These are phyloP conservation scores for Bryopsis sp. DNA, from an alignment of 139 green algal genomes.

Conservation along the genomic window DNA sequence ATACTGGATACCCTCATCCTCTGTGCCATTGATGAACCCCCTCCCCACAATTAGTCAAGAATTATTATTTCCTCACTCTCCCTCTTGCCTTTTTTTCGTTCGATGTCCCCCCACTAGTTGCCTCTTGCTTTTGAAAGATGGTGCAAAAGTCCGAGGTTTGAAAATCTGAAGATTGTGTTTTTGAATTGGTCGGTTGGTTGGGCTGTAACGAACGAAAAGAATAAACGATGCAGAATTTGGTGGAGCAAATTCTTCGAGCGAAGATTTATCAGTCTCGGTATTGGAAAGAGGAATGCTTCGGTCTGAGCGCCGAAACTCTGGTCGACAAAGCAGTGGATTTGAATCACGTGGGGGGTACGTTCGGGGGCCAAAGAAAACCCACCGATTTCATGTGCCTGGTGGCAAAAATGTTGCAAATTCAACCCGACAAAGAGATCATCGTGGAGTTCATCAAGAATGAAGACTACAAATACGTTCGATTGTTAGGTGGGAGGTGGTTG, in stretches of 20 bases:
- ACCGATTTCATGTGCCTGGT: conserved; percentile 91
- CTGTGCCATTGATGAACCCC: too few species aligned
- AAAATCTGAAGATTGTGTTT: not conserved
- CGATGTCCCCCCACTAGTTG: too few species aligned
- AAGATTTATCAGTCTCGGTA: conserved; percentile 91
- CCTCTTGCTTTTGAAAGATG: not conserved
- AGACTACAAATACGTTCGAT: conserved; percentile 91
- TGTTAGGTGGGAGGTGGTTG: conserved; percentile 51
- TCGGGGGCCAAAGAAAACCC: conserved; percentile 70
- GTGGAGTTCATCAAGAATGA: conserved; percentile 97
- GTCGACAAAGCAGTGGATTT: conserved; percentile 91
- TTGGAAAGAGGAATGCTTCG: conserved; percentile 99
- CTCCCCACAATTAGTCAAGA: too few species aligned
- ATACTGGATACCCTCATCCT: too few species aligned
- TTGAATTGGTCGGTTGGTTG: not conserved
- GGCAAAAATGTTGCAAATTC: conserved; percentile 97
- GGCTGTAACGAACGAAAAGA: not conserved
- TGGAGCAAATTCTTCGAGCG: conserved; percentile 83
- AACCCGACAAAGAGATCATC: conserved; percentile 96
- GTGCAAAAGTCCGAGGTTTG: not conserved
- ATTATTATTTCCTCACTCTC: too few species aligned
- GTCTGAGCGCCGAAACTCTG: conserved; percentile 82
- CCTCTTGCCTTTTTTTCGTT: too few species aligned
- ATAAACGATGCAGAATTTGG: conserved; percentile 63
- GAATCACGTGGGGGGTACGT: conserved; percentile 70